Conservation (phyloP, 805 yeast species). For the Ogataea ramenticola region DNA sequence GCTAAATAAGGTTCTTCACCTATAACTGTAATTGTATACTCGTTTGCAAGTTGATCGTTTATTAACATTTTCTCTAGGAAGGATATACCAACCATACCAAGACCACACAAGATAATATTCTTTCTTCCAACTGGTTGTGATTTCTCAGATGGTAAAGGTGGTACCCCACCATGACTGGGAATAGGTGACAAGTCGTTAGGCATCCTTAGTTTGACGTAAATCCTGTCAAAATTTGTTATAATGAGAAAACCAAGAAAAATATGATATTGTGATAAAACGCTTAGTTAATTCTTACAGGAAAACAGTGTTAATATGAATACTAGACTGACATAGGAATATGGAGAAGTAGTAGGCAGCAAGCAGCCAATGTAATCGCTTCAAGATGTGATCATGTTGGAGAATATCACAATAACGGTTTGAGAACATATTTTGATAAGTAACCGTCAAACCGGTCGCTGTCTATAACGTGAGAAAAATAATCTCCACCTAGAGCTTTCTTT, state of each 20-base stretch:
- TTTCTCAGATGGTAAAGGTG: constrained; percentile 4
- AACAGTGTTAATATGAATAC: no score
- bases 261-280: no score
- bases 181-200: constrained; percentile 1
- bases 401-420: no score
- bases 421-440: not conserved
- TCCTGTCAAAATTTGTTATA: no score
- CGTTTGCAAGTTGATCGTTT: constrained; percentile 22
- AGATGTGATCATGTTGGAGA: no score
- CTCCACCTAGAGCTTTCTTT: no score
- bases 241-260: no score
- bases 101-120: constrained; percentile 26
- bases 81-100: constrained; percentile 31
- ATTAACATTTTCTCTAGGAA: constrained; percentile 27
- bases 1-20: constrained; percentile 31
- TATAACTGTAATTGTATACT: constrained; percentile 21
- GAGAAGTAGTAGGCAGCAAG: no score
- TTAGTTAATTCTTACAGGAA: no score
- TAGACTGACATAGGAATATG: no score
- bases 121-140: constrained; percentile 5
- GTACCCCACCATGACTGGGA: not conserved
- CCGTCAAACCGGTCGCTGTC: not conserved
- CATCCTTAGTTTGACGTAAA: not conserved
- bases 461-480: no score
- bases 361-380: no score